Conservation (phyloP, 2,329 filamentous ascomycete genomes). For the Fusarium robinianum region DNA sequence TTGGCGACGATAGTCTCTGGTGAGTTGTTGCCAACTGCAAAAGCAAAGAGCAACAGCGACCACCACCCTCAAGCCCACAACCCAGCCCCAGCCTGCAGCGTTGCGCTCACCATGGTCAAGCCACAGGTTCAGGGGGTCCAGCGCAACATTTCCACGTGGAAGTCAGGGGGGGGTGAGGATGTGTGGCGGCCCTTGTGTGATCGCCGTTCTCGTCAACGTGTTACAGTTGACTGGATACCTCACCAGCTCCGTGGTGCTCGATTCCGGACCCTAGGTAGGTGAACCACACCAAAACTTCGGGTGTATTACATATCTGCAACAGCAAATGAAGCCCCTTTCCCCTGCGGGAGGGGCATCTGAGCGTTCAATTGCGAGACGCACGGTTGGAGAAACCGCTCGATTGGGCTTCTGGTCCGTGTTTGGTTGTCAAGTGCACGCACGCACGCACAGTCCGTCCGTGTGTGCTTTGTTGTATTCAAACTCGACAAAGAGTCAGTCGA, state of each 20-base stretch:
- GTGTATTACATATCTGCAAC: conserved; percentile 17
- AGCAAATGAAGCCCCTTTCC: conserved; percentile 24
- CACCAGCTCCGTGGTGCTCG: too few species aligned
- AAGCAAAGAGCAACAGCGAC: conserved; percentile 5
- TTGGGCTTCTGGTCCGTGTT: conserved; percentile 14
- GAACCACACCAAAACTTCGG: too few species aligned
- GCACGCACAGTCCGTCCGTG: too few species aligned
- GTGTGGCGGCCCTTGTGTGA: conserved; percentile 31
- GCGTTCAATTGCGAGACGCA: conserved; percentile 22
- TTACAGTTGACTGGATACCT: too few species aligned
- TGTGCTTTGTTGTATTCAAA: too few species aligned
- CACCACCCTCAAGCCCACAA: too few species aligned
- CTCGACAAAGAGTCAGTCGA: too few species aligned
- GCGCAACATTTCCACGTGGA: conserved; percentile 24
- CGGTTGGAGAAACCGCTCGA: conserved; percentile 23
- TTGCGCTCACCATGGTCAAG: conserved; percentile 17
- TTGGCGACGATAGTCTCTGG: conserved; percentile 5
- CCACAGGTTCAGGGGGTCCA: conserved; percentile 24
- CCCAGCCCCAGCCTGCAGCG: too few species aligned
- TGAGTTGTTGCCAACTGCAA: too few species aligned
- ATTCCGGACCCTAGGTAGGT: too few species aligned
- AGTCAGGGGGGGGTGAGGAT: conserved; percentile 16
- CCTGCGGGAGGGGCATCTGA: conserved; percentile 18
- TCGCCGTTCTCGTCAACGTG: conserved; percentile 25
- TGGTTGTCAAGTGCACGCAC: conserved; percentile 11